phyloP scores from a whole-genome alignment of 345 rosid genomes.

The Eucalyptus erythrocorys region DNA sequence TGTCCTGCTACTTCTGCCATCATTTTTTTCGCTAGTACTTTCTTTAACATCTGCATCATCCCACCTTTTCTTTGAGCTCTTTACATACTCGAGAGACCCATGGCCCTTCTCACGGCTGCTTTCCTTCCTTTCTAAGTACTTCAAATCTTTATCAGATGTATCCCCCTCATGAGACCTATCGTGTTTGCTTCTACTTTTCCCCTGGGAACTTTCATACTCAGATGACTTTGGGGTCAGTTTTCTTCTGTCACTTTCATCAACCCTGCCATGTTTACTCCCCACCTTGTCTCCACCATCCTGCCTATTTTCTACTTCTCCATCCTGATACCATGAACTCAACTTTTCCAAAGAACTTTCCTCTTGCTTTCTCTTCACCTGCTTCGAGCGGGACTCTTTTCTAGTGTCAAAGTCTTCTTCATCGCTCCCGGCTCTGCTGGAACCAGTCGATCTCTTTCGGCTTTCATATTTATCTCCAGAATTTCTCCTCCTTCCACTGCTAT shows the following conservation, averaged over 20 bases:
- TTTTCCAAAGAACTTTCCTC: slow-evolving; percentile 92
- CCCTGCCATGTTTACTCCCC: slow-evolving; percentile 25
- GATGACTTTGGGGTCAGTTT: slow-evolving; percentile 38
- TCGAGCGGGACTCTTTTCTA: slow-evolving; percentile 32
- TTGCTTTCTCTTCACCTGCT: slow-evolving; percentile 61
- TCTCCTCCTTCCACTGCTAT: slow-evolving; percentile 40
- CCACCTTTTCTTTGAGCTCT: slow-evolving; percentile 79
- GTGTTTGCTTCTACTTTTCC: slow-evolving; percentile 59
- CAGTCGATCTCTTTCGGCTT: slow-evolving; percentile 50
- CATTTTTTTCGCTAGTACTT: slow-evolving; percentile 29
- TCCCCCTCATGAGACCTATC: slow-evolving; percentile 49
- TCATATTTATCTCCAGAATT: slow-evolving; percentile 51
- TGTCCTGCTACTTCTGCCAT: slow-evolving; percentile 41
- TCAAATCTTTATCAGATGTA: slow-evolving; percentile 44
- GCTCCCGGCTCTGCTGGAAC: slow-evolving; percentile 33
- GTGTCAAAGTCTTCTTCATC: slow-evolving; percentile 63
- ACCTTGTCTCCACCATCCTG: slow-evolving; percentile 55
- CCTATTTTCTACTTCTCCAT: slow-evolving; percentile 64
- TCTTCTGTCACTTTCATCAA: slow-evolving; percentile 50
- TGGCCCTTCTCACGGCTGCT: slow-evolving; percentile 60
- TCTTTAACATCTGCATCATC: slow-evolving; percentile 63
- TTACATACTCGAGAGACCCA: slow-evolving; percentile 46
- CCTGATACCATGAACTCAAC: slow-evolving; percentile 86
- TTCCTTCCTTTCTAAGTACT: slow-evolving; percentile 55
- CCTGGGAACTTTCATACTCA: slow-evolving; percentile 40